Base-by-base conservation (phyloP, 2,329 filamentous ascomycete species). In the Fusarium keratoplasticum region DNA sequence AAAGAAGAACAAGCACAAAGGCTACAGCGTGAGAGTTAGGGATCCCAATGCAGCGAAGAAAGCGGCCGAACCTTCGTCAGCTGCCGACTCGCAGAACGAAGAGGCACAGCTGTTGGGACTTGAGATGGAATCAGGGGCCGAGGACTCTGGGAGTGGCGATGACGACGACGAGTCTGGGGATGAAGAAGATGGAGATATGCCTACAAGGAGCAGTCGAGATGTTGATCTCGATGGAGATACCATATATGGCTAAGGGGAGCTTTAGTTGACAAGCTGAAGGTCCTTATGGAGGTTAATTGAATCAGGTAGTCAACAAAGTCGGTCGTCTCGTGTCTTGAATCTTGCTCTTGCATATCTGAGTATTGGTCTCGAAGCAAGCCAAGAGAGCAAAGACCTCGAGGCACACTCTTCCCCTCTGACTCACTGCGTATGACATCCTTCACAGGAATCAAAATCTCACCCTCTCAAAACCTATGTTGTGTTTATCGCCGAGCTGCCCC, bases 1-100 rank as follows among this genome's bases (percentile, higher is more conserved):
- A 2, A 83, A 80, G 72, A 84, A 81, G 75, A 78, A 77, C 16
- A 83, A 81, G 70, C 82, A 81, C 29, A 79, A 79, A 35, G 81
- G 81, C 1, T 83, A 83, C 36, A 82, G 81, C 22, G 80, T 82
- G 9, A 78, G 80, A 14, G 71, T 83, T 2, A 71, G 76, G 8
- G 78, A 80, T 16, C 74, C 73, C 1, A 75, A 70, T 27, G 75
- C 75, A 40, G 66, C 70, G 6, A 76, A 78, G 36, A 55, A 68
- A 11, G 55, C 73, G 1, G 63, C 66, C 20, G 77, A 70, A 11
- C 64, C 73, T 10, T 67, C 66, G 14, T 72, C 69, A 14, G 69
- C 62, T 7, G 57, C 71, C 4, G 76, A 76, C 8, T 74, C 75
- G 4, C 76, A 76, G 38, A 79, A 77, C 25, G 78, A 79, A 35